Base-by-base conservation (phyloP, 225 moss, liverwort and hornwort species). In the Physcomitrellopsis africana region DNA sequence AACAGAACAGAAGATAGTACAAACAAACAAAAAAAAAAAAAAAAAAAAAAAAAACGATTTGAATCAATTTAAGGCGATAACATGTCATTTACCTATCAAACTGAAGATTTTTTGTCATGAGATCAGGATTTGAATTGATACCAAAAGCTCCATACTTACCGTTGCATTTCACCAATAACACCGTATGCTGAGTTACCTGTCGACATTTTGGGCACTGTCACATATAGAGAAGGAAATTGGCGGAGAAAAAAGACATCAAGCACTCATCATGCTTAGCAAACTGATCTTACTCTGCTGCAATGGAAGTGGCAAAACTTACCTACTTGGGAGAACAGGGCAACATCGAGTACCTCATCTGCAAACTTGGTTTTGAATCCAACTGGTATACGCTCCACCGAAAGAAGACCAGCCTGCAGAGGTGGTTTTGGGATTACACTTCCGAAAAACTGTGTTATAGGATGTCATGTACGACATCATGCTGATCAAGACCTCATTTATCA, bases 71-170 rank as follows among this genome's bases (percentile, higher is more conserved):
- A 22, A 55, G 44, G 3, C 19, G 12, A 48, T 44, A 41, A 11
- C 18, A 3, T n/a, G 45, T 23, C n/a, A 13, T 42, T 48, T 72
- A 92, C 95, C 91, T 88, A 44, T 88, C 74, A 53, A 89, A 95
- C n/a, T 73, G 84, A 23, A 95, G 69, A 74, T 95, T 89, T 70
- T 95, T 95, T 11, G 80, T 88, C 91, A 87, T 91, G 41, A 92
- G 86, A 75, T 88, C 76, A 53, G 88, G 84, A 63, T 90, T 69
- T 18, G 85, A 81, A 71, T 88, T 88, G 57, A 91, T 92, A 56
- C 95, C 95, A 73, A 95, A 92, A 43, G 95, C 89, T 49, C 92
- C 95, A 77, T 86, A 95, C 65, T 89, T 91, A 77, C 82, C 82
- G 79, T 74, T 85, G 79, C 86, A 63, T 52, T 88, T 87, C 81